These are phyloP conservation scores for Myotisia sp. DNA, from an alignment of 2,329 filamentous ascomycete species.

Conservation along the genomic window DNA sequence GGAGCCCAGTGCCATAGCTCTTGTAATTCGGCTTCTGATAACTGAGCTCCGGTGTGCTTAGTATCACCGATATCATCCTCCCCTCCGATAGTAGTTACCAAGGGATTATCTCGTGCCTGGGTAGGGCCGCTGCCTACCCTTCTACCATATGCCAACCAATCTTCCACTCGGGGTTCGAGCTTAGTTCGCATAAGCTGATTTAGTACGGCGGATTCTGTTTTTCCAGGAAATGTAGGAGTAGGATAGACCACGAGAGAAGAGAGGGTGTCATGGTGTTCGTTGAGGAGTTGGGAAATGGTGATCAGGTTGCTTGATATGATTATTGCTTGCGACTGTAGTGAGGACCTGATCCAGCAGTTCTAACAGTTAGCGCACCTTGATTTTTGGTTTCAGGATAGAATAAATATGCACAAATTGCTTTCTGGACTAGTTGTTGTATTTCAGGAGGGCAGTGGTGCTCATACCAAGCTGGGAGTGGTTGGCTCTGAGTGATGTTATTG, in stretches of 20 bases:
- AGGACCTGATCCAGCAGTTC: slow-evolving; percentile 38
- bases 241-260: slow-evolving; percentile 59
- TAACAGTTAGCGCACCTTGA: not conserved
- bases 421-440: not conserved
- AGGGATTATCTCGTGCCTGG: not conserved
- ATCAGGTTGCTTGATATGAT: slow-evolving; percentile 59
- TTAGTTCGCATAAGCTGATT: slow-evolving; percentile 67
- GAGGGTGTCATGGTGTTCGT: slow-evolving; percentile 53
- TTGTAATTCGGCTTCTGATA: slow-evolving; percentile 38
- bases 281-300: slow-evolving; percentile 50
- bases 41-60: slow-evolving; percentile 3
- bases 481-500: slow-evolving; percentile 45
- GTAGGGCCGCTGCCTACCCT: slow-evolving; percentile 20
- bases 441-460: slow-evolving; percentile 15
- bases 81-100: not conserved
- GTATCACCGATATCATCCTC: not conserved
- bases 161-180: slow-evolving; percentile 62
- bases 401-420: too few relatives aligned
- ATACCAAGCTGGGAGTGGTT: slow-evolving; percentile 57
- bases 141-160: slow-evolving; percentile 53
- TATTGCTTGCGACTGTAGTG: slow-evolving; percentile 55
- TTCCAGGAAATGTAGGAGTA: slow-evolving; percentile 58
- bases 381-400: not conserved
- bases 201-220: slow-evolving; percentile 47
- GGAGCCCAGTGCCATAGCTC: slow-evolving; percentile 48